Percentiles rank a stretch among this genome's conserved stretches.
phyloP scores from a whole-genome alignment of 345 rosid genomes.

The Hibiscus tridactylites region DNA sequence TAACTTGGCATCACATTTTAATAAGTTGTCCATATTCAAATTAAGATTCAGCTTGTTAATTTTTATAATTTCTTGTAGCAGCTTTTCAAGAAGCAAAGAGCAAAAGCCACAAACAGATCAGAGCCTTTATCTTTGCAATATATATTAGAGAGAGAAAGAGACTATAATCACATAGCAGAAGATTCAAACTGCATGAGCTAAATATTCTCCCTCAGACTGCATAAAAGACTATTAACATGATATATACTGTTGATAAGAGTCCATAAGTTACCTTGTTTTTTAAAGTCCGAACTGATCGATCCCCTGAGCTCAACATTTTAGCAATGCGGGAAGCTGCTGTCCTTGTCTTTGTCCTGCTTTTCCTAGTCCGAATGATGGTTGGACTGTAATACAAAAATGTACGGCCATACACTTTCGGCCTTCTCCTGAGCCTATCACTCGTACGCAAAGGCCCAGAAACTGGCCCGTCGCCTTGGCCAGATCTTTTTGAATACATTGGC shows the following conservation, averaged over 20 bases:
- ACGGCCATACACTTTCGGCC: constrained; percentile 65
- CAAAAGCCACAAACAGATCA: background rate
- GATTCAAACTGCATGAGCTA: background rate
- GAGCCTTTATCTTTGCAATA: background rate
- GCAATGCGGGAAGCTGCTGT: constrained; percentile 94
- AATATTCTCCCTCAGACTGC: background rate
- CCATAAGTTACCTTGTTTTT: constrained; percentile 45
- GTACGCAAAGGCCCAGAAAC: constrained; percentile 77
- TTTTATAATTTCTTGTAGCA: background rate
- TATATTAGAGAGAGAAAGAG: background rate
- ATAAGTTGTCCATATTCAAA: background rate
- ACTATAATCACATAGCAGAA: background rate
- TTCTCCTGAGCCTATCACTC: constrained; percentile 87
- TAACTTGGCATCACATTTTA: background rate
- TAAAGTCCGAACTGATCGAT: constrained; percentile 43
- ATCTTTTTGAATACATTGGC: constrained; percentile 75
- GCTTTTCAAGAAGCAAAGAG: background rate
- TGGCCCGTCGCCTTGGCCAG: constrained; percentile 84
- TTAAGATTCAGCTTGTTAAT: background rate
- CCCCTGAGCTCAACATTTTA: constrained; percentile 63
- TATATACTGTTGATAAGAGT: background rate
- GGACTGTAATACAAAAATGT: constrained; percentile 59
- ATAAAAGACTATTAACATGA: background rate
- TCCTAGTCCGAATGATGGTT: constrained; percentile 46
- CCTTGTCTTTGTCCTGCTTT: constrained; percentile 75